phyloP scores from a whole-genome alignment of 2,329 filamentous ascomycete genomes.

The Tolypocladium endophyticum region DNA sequence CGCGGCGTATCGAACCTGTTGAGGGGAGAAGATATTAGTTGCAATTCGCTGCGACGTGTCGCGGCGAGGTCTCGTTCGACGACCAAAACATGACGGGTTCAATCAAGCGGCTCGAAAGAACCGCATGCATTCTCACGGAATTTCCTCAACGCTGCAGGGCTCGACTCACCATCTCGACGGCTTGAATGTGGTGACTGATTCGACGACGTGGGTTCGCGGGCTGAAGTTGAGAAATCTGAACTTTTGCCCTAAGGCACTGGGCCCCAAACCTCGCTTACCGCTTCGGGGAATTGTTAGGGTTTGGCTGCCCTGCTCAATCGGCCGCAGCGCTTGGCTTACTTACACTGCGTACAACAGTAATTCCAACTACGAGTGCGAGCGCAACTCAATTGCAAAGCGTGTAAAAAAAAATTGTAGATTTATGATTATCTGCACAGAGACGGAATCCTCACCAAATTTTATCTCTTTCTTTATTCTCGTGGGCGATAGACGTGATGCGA shows the following conservation, averaged over 20 bases:
- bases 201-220: slow-evolving; percentile 39
- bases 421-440: background rate
- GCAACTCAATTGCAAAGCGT: background rate
- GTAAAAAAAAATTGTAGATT: background rate
- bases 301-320: slow-evolving; percentile 24
- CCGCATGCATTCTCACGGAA: slow-evolving; percentile 1
- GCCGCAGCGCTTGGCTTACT: background rate
- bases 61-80: background rate
- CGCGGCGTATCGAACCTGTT: slow-evolving; percentile 90
- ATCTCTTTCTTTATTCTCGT: background rate
- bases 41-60: background rate
- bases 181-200: slow-evolving; percentile 42
- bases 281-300: slow-evolving; percentile 27
- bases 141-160: slow-evolving; percentile 4
- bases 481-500: background rate
- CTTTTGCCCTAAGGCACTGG: slow-evolving; percentile 29
- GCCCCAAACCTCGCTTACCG: slow-evolving; percentile 35
- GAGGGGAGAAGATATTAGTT: background rate
- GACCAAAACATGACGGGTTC: background rate
- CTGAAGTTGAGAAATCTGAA: slow-evolving; percentile 37
- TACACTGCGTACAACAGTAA: background rate
- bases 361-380: background rate
- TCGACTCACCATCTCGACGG: slow-evolving; percentile 47
- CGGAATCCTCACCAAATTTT: fast-evolving
- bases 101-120: background rate